Evolutionary conservation across 2,329 filamentous ascomycete species (phyloP).

Genomic region (Talaromyces sp.): DNA sequence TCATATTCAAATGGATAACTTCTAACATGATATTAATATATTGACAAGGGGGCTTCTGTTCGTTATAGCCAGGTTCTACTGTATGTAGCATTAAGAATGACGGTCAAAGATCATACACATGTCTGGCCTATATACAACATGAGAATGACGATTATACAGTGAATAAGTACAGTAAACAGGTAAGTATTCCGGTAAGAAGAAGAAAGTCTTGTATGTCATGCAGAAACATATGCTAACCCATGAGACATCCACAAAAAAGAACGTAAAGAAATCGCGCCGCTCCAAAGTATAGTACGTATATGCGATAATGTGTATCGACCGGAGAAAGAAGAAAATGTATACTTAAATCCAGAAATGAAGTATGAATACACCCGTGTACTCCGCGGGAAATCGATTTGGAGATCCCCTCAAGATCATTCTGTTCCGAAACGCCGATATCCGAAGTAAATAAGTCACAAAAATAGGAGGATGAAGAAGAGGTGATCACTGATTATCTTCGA

Average conservation of each 20-base stretch:
- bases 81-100: background rate
- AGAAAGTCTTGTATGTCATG: background rate
- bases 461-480: background rate
- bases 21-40: no score
- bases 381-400: constrained; percentile 3
- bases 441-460: background rate
- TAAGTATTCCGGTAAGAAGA: no score
- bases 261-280: constrained; percentile 1
- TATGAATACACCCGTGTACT: constrained; percentile 12
- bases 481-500: background rate
- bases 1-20: no score
- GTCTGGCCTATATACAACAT: constrained; percentile 4
- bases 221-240: background rate
- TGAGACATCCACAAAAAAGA: constrained; percentile 5
- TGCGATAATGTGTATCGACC: constrained; percentile 5
- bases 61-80: no score
- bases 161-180: no score
- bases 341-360: background rate
- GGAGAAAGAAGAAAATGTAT: background rate
- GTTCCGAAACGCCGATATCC: constrained; percentile 11
- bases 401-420: no score
- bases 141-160: background rate
- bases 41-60: no score
- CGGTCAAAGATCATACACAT: background rate
- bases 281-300: constrained; percentile 1